Evolutionary conservation across 2,329 filamentous ascomycete species (phyloP), one percentile per base, ranked within the genome.

Genomic region (Pseudocercospora vitis): DNA sequence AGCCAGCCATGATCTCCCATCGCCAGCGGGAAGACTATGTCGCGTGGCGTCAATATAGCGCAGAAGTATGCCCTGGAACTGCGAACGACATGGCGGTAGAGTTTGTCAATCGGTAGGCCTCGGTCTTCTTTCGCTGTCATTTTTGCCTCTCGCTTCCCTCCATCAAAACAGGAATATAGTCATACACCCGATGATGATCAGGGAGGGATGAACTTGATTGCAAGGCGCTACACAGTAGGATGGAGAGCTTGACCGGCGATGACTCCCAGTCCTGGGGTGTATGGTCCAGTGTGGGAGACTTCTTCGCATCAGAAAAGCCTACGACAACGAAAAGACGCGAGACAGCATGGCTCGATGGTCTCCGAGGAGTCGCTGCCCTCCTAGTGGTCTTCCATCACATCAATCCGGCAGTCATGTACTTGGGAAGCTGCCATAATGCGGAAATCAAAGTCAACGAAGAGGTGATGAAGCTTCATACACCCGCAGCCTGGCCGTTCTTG

Each of bases 321-420:
- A 12, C 37, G 21, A 21, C 21, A 18, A 42, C 37, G 37, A 42
- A 42, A 24, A 12, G 37, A 21, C 37, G 28, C 39, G 52, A 55
- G 6, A 84, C 81, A 2, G 79, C 81, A n/a, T 83, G 80, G 60
- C 74, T 84, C 7, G 84, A 87, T 60, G 84, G 84, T 9, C 70
- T 87, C 8, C 74, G 84, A 59, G 84, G 84, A 2, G 84, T 86
- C 58, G 83, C 83, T 7, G 82, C 84, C 6, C 75, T 87, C 26
- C 63, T 85, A 16, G 84, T 87, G 12, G 86, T 85, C 64, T 73
- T 79, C 60, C 81, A 84, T 55, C 81, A 85, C 66, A 76, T 84
- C 65, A 23, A 45, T 23, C 42, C 42, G 7, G 42, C 23, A 12
- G 42, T 45, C 7, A 45, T 45, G n/a, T 45, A 45, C 14, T 14